These are phyloP conservation scores for Vitis hybrid DNA, from an alignment of 177 flowering plant genomes.

Conservation along the genomic window DNA sequence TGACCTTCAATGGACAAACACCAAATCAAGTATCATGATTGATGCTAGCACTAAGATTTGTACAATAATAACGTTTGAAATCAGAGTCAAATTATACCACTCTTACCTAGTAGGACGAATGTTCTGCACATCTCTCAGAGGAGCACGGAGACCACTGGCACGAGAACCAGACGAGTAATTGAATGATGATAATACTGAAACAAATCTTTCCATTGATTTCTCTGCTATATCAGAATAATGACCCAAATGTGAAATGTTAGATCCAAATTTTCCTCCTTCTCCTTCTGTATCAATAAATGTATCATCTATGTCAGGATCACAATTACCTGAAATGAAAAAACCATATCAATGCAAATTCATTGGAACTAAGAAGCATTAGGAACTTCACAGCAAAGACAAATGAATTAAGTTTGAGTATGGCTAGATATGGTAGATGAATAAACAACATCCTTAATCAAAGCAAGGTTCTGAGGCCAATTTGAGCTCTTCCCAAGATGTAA, in stretches of 20 bases:
- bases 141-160: constrained; percentile 97
- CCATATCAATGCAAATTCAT: neutral
- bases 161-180: constrained; percentile 82
- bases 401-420: too few relatives aligned
- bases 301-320: constrained; percentile 19
- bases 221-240: constrained; percentile 78
- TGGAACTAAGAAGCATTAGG: too few relatives aligned
- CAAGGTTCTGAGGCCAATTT: too few relatives aligned
- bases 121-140: constrained; percentile 74
- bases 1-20: constrained; percentile 34
- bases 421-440: too few relatives aligned
- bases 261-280: constrained; percentile 63
- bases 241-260: constrained; percentile 77
- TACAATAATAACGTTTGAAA: neutral
- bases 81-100: neutral
- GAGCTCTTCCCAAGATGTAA: too few relatives aligned
- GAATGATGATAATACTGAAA: constrained; percentile 71
- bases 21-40: neutral
- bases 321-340: constrained; percentile 26
- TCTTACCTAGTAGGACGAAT: constrained; percentile 47
- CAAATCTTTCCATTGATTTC: constrained; percentile 83
- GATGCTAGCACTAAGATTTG: neutral
- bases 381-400: too few relatives aligned
- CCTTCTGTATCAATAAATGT: constrained; percentile 17
- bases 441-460: too few relatives aligned